phyloP scores from a whole-genome alignment of 305 asterid genomes.

The Solanum hybrid region DNA sequence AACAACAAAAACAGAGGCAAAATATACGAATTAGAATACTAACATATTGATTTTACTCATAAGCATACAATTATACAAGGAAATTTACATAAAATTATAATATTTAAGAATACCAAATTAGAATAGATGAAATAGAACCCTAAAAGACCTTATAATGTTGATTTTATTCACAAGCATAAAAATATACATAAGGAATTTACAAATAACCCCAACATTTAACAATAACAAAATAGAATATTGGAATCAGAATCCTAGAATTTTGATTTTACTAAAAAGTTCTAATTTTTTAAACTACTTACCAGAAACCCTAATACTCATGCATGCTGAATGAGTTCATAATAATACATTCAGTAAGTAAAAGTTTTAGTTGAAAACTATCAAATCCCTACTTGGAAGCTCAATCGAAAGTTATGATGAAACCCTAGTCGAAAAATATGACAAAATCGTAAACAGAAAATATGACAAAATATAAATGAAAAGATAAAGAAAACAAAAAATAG shows the following conservation, averaged over 20 bases:
- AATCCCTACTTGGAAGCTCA: neutral
- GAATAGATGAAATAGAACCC: neutral
- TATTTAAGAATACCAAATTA: too few relatives aligned
- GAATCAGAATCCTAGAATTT: neutral
- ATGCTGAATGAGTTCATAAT: too few relatives aligned
- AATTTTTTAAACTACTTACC: neutral
- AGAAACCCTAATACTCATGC: neutral
- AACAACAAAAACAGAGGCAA: neutral
- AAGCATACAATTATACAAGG: neutral
- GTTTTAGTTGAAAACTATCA: neutral
- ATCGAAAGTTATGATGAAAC: neutral
- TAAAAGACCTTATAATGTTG: neutral
- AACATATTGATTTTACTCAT: neutral
- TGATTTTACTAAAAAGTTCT: neutral
- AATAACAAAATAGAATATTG: neutral
- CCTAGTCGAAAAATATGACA: neutral
- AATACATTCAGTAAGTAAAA: too few relatives aligned
- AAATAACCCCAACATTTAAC: neutral
- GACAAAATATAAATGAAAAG: neutral
- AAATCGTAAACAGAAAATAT: neutral
- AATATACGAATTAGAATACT: neutral
- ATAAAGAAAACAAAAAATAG: too few relatives aligned
- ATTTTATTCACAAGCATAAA: neutral
- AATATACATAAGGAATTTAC: neutral
- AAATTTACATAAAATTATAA: too few relatives aligned